These are phyloP conservation scores for Oemleria cerasiformis DNA, from an alignment of 306 rosid species.

Conservation along the genomic window DNA sequence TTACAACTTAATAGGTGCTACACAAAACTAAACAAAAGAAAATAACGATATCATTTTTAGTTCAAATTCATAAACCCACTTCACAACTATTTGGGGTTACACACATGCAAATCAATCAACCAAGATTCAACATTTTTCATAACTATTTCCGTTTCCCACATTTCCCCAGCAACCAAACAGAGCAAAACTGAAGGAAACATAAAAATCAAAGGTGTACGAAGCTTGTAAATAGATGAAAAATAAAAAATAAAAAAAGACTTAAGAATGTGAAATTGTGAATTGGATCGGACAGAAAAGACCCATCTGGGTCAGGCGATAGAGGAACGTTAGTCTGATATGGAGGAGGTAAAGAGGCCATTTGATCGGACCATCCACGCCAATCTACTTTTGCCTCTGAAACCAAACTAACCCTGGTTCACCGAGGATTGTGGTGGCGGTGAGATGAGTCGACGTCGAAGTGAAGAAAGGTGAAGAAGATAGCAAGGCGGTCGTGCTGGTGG, in stretches of 20 bases:
- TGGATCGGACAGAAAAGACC: conserved; percentile 23
- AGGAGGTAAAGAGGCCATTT: conserved; percentile 54
- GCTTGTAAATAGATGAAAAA: background rate
- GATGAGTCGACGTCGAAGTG: too few relatives aligned
- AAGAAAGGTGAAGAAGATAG: too few relatives aligned
- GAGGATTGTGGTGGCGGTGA: too few relatives aligned
- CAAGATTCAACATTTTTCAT: conserved; percentile 6
- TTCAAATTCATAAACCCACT: background rate
- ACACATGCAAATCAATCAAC: conserved; percentile 4
- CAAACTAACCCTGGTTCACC: background rate
- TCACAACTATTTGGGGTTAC: background rate
- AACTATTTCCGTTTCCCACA: background rate
- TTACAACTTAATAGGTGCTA: background rate
- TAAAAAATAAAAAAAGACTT: background rate
- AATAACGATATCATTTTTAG: background rate
- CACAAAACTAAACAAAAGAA: background rate
- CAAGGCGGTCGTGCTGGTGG: too few relatives aligned
- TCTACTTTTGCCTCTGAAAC: conserved; percentile 2
- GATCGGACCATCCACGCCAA: conserved; percentile 43
- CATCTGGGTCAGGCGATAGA: conserved; percentile 51
- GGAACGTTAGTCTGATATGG: conserved; percentile 44
- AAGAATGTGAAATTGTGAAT: background rate
- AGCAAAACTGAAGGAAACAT: background rate
- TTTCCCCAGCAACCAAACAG: conserved; percentile 21
- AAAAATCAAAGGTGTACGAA: background rate